These are phyloP conservation scores for Carex arenaria DNA, from an alignment of 202 grass and related monocot genomes.

Conservation along the genomic window DNA sequence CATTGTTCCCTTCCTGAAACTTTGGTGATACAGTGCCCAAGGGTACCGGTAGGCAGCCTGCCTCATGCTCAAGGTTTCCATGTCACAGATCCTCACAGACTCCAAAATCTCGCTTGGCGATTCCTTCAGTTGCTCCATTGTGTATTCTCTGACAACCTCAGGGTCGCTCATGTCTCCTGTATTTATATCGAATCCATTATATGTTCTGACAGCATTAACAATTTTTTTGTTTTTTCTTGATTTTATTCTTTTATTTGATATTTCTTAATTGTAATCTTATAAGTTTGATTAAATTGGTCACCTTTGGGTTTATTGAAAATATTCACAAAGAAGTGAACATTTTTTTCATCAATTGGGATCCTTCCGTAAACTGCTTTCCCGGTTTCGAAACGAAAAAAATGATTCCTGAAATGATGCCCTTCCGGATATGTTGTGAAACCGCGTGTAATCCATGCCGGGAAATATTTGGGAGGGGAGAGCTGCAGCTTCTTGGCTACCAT, in stretches of 20 bases:
- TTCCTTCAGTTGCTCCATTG: conserved; percentile 1
- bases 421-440: conserved; percentile 26
- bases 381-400: neutral
- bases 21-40: conserved; percentile 19
- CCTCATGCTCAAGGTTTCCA: conserved; percentile 26
- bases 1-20: conserved; percentile 25
- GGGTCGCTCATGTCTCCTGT: neutral
- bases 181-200: neutral
- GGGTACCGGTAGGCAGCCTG: conserved; percentile 13
- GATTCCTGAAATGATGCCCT: conserved; percentile 12
- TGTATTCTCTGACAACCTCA: conserved; percentile 1
- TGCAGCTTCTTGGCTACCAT: conserved; percentile 10
- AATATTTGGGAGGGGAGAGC: neutral
- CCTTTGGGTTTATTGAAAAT: neutral
- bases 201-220: neutral
- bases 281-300: neutral
- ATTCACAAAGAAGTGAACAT: conserved; percentile 24
- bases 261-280: neutral
- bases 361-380: conserved; percentile 20
- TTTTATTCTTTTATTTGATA: neutral
- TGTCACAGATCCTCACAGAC: conserved; percentile 26
- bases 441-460: conserved; percentile 18
- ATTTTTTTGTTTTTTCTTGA: neutral
- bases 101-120: conserved; percentile 28
- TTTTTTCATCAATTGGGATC: conserved; percentile 19